phyloP scores from a whole-genome alignment of 164 flowering plant species.

The Chimonanthus salicifolius region DNA sequence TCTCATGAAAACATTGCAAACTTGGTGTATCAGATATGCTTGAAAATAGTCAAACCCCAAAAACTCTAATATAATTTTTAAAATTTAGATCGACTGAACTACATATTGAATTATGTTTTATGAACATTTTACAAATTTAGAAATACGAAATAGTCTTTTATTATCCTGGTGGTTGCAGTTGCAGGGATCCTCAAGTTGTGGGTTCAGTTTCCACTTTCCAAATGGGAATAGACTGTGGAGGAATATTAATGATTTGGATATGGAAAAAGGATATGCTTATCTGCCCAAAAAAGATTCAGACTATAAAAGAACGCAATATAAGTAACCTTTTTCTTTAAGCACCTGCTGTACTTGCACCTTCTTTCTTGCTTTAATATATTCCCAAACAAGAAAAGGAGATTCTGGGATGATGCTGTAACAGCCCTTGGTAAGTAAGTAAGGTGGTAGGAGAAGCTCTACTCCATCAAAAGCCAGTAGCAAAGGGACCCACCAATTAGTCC shows the following conservation, averaged over 20 bases:
- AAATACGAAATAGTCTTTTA: too few species aligned
- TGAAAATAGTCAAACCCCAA: too few species aligned
- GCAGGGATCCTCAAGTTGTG: too few species aligned
- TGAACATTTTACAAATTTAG: too few species aligned
- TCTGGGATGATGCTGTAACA: slow-evolving; percentile 60
- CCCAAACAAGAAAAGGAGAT: slow-evolving; percentile 64
- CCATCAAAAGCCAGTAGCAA: slow-evolving; percentile 49
- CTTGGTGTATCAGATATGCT: too few species aligned
- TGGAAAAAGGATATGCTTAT: slow-evolving; percentile 13
- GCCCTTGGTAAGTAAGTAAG: slow-evolving; percentile 22
- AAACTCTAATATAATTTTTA: too few species aligned
- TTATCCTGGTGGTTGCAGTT: too few species aligned
- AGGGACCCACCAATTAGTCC: slow-evolving; percentile 51
- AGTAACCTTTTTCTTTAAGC: slow-evolving; percentile 57
- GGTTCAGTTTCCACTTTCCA: too few species aligned
- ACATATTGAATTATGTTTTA: too few species aligned
- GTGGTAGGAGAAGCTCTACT: slow-evolving; percentile 51
- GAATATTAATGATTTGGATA: slow-evolving; percentile 31
- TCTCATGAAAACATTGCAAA: too few species aligned
- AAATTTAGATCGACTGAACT: too few species aligned
- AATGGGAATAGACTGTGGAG: slow-evolving; percentile 10
- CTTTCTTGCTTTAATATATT: slow-evolving; percentile 68
- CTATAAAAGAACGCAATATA: slow-evolving; percentile 34
- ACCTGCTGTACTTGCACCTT: slow-evolving; percentile 59
- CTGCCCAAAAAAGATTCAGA: slow-evolving; percentile 52